Conservation (phyloP, 2,329 filamentous ascomycete genomes). For the Epichloe amarillans region DNA sequence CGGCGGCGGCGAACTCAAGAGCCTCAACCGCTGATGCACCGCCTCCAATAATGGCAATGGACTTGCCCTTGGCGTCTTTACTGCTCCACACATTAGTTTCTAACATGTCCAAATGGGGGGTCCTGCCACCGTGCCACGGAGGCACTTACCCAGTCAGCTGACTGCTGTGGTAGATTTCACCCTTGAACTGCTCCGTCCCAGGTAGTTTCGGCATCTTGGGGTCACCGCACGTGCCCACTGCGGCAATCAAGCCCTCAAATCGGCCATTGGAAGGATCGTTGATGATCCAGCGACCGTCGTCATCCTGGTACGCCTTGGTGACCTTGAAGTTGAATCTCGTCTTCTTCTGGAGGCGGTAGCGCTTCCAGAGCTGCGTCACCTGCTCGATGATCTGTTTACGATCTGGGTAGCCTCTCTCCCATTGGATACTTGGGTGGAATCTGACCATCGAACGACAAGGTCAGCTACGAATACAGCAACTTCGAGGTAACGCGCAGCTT, state of each 20-base stretch:
- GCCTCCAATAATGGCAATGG: conserved; percentile 62
- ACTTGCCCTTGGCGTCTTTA: conserved; percentile 60
- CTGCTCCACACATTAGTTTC: conserved; percentile 17
- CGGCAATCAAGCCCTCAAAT: conserved; percentile 69
- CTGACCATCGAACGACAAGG: background rate
- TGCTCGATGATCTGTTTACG: conserved; percentile 63
- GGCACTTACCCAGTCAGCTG: conserved; percentile 46
- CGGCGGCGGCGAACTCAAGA: conserved; percentile 60
- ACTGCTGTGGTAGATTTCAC: conserved; percentile 62
- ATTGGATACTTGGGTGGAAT: conserved; percentile 69
- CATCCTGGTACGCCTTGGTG: conserved; percentile 54
- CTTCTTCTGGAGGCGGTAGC: conserved; percentile 55
- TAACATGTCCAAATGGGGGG: accelerated
- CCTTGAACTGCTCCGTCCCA: conserved; percentile 59
- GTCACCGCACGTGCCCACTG: conserved; percentile 69
- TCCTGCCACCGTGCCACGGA: background rate
- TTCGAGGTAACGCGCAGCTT: background rate
- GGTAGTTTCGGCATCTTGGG: conserved; percentile 59
- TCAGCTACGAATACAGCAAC: background rate
- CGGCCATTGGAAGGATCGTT: conserved; percentile 56
- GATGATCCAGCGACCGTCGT: conserved; percentile 60
- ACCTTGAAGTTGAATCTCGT: conserved; percentile 62
- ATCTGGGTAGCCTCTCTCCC: conserved; percentile 63
- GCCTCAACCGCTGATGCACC: conserved; percentile 74
- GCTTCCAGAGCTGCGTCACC: conserved; percentile 59